Conservation (phyloP, 257 asterid genomes). For the Parsonsia alboflavescens region DNA sequence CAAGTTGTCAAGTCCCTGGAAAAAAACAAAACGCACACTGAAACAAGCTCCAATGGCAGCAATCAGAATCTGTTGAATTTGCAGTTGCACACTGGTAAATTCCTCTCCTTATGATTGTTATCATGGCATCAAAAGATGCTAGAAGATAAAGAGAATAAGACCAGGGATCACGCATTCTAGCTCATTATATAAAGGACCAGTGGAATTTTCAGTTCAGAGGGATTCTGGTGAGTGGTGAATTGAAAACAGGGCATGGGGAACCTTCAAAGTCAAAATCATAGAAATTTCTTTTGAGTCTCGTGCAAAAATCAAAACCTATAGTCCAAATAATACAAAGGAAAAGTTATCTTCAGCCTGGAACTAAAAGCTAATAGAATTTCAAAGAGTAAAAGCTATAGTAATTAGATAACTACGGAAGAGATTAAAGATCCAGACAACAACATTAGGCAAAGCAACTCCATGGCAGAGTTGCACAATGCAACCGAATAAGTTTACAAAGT, state of each 20-base stretch:
- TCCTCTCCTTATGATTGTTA: not conserved
- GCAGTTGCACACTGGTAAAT: not conserved
- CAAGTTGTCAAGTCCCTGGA: conserved; percentile 68
- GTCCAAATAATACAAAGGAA: not conserved
- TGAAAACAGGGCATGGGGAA: not conserved
- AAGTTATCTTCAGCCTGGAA: not conserved
- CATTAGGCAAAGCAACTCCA: not conserved
- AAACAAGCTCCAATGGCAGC: not conserved
- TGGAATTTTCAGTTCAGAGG: not conserved
- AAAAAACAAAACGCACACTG: conserved; percentile 7
- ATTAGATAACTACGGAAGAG: not conserved
- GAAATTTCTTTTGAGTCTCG: no score
- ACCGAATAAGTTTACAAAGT: not conserved
- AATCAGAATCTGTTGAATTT: not conserved
- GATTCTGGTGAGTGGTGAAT: not conserved
- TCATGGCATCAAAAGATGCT: not conserved
- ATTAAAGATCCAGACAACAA: not conserved
- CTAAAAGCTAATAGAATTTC: not conserved
- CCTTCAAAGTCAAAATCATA: not conserved
- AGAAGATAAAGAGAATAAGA: not conserved
- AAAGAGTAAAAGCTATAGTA: not conserved
- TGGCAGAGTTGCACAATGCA: not conserved
- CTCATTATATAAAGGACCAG: not conserved
- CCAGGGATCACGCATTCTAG: not conserved
- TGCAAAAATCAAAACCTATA: not conserved